phyloP scores from a whole-genome alignment of 768 basidiomycete genomes.

The Kwoniella bestiolae region DNA sequence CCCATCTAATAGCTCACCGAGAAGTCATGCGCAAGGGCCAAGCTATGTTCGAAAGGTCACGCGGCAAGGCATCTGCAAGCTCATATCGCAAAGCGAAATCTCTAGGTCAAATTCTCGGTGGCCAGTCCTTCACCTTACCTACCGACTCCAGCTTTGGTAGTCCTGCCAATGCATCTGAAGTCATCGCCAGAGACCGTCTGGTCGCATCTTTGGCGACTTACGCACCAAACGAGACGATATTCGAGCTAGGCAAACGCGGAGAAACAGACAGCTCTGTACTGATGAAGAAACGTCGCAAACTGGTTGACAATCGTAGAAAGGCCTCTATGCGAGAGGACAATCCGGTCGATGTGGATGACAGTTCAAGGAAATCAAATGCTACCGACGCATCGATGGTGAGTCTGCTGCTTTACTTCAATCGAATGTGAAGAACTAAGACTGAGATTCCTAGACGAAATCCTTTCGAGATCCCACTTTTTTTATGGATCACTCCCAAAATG shows the following conservation, averaged over 20 bases:
- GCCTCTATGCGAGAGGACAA: not conserved
- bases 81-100: slow-evolving; percentile 89
- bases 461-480: slow-evolving; percentile 86
- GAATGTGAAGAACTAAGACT: not conserved
- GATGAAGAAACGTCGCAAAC: slow-evolving; percentile 86
- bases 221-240: slow-evolving; percentile 83
- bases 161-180: slow-evolving; percentile 63
- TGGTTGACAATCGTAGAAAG: slow-evolving; percentile 60
- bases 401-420: not conserved
- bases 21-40: slow-evolving; percentile 89
- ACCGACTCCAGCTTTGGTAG: slow-evolving; percentile 64
- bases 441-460: slow-evolving; percentile 52
- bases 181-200: slow-evolving; percentile 68
- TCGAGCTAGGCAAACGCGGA: slow-evolving; percentile 82
- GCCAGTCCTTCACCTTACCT: slow-evolving; percentile 60
- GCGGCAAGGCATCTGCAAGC: slow-evolving; percentile 77
- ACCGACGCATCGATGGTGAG: not conserved
- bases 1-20: slow-evolving; percentile 66
- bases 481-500: slow-evolving; percentile 89
- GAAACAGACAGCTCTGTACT: slow-evolving; percentile 67
- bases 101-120: slow-evolving; percentile 73
- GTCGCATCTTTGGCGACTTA: slow-evolving; percentile 79
- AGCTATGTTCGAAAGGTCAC: slow-evolving; percentile 89
- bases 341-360: not conserved
- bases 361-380: not conserved